Conservation (phyloP, 176 grass and related monocot genomes). For the Ampelocalamus luodianensis region DNA sequence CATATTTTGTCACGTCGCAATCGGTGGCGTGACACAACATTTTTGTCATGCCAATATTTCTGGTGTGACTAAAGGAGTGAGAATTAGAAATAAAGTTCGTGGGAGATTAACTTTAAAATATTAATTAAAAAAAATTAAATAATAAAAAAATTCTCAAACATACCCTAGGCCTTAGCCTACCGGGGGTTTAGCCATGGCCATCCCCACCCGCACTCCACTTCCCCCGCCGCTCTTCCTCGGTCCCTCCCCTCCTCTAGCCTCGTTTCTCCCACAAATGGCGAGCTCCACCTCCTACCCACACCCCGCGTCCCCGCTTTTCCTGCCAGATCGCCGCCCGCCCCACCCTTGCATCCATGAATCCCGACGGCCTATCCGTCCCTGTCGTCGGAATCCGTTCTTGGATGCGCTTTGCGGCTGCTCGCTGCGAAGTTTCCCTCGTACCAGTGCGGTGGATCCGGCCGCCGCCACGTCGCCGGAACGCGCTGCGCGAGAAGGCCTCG, state of each 20-base stretch:
- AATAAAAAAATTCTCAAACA: too few relatives aligned
- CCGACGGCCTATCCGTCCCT: neutral
- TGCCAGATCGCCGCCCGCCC: slow-evolving; percentile 6
- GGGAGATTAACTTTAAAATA: too few relatives aligned
- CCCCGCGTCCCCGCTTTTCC: slow-evolving; percentile 30
- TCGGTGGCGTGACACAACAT: too few relatives aligned
- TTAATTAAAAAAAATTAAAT: too few relatives aligned
- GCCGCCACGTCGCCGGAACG: slow-evolving; percentile 42
- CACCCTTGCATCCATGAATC: neutral
- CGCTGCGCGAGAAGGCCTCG: slow-evolving; percentile 43
- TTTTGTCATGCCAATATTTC: too few relatives aligned
- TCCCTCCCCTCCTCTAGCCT: slow-evolving; percentile 10
- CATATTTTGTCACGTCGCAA: too few relatives aligned
- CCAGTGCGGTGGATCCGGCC: neutral
- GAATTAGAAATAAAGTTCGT: too few relatives aligned
- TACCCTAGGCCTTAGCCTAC: neutral
- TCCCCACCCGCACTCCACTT: neutral
- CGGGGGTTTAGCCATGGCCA: slow-evolving; percentile 48
- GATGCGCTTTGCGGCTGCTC: slow-evolving; percentile 34
- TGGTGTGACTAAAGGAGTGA: too few relatives aligned
- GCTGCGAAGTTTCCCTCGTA: neutral
- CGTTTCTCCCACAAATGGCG: slow-evolving; percentile 24
- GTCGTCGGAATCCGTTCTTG: slow-evolving; percentile 27
- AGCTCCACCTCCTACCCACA: neutral
- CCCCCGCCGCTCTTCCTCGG: neutral